Base-by-base conservation (phyloP, 192 early-diverging fungal species). In the Physocladia obscura region DNA sequence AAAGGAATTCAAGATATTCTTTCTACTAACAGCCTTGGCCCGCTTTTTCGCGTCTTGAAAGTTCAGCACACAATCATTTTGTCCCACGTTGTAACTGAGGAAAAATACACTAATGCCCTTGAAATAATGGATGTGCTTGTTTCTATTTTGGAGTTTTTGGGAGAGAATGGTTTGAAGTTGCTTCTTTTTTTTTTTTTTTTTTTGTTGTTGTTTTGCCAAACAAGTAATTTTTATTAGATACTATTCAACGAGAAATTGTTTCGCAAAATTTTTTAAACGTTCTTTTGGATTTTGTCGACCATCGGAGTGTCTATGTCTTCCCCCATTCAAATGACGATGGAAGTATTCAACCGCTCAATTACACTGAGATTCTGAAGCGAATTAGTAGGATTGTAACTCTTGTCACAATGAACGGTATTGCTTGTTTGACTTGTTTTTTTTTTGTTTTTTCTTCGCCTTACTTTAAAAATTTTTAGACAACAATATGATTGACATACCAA, bases 271-370 rank as follows among this genome's bases (percentile, higher is more conserved):
- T 74, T 26, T 44, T 83, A 1, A 77, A 74, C 29, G 36, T 56
- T 27, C 62, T 83, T 0, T 62, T 83, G 8, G 77, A 83, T 62
- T 83, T 83, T 65, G 81, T 83, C 4, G 81, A 83, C 38, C 78
- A 79, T 57, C 62, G 64, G 8, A 70, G 74, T 1, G 38, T 38
- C 19, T 60, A 35, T 29, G 55, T 38, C 6, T 21, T 56, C 11
- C 57, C 51, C 13, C 22, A 47, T 19, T 48, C 22, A 8, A 69
- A 78, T 6, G 22, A 60, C 4, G 71, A 76, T 56, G 74, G 76
- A 37, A 74, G 68, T n/a, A 37, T 27, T 27, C 6, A 19, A 4
- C 13, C 36, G 8, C 11, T 44, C 40, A 74, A 48, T 4, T 83
- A 78, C 54, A 22, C 34, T n/a, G 79, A 80, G 1, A 54, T 83